Evolutionary conservation across 352 stramenopile genomes (phyloP).

Genomic region (Globisporangium cederbergense): DNA sequence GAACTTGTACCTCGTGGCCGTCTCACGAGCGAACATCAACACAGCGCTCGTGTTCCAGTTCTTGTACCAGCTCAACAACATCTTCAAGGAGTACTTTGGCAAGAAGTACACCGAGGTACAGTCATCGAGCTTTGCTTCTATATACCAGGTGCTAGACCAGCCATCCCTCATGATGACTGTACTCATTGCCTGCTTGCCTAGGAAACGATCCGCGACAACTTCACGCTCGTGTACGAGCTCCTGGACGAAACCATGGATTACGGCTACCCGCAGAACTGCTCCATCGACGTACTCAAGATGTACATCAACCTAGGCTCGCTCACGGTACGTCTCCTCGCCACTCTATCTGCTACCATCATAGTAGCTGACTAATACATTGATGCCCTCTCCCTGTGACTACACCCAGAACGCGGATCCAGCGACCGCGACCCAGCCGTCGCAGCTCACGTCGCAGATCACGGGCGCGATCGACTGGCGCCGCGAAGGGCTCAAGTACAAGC

Average conservation of each 20-base stretch:
- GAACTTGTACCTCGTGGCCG: slow-evolving; percentile 97
- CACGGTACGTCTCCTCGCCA: slow-evolving; percentile 24
- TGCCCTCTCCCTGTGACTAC: too few relatives aligned
- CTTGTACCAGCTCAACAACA: slow-evolving; percentile 94
- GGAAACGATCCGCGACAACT: slow-evolving; percentile 97
- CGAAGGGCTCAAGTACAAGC: slow-evolving; percentile 97
- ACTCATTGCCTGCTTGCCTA: slow-evolving; percentile 6
- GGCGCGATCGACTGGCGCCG: slow-evolving; percentile 90
- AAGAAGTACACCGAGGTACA: slow-evolving; percentile 94
- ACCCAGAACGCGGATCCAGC: slow-evolving; percentile 82
- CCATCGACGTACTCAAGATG: slow-evolving; percentile 96
- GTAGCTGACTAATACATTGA: too few relatives aligned
- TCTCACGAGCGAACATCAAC: slow-evolving; percentile 97
- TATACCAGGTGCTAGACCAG: not conserved
- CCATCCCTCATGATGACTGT: too few relatives aligned
- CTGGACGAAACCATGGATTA: slow-evolving; percentile 99
- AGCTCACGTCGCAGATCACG: slow-evolving; percentile 82
- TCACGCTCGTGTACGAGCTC: slow-evolving; percentile 98
- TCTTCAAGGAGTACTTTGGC: slow-evolving; percentile 97
- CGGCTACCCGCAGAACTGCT: slow-evolving; percentile 98
- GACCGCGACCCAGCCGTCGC: slow-evolving; percentile 88
- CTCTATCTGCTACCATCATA: too few relatives aligned
- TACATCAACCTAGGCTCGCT: slow-evolving; percentile 97
- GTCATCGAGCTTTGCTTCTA: not conserved
- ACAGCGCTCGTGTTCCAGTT: slow-evolving; percentile 96